phyloP scores from a whole-genome alignment of 106 monocot genomes.

The Acorus gramineus region DNA sequence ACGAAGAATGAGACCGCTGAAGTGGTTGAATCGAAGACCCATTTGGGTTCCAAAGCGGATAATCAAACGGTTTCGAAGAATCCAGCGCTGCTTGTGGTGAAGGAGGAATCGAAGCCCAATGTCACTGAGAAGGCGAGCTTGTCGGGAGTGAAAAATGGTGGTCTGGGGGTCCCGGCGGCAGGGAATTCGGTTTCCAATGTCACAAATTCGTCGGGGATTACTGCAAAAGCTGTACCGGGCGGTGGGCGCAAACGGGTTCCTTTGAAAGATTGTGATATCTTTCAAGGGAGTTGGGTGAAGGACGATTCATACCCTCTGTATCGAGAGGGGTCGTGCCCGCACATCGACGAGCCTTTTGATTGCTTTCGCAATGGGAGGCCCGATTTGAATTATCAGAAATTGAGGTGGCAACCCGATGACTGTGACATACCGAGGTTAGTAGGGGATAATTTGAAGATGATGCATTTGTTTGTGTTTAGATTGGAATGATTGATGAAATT shows the following conservation, averaged over 20 bases:
- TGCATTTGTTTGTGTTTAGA: not conserved
- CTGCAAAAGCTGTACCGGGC: not conserved
- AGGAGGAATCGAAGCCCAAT: no score
- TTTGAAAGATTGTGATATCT: conserved; percentile 48
- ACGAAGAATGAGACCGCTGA: conserved; percentile 10
- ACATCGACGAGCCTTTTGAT: conserved; percentile 69
- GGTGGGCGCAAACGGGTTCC: conserved; percentile 7
- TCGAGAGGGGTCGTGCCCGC: conserved; percentile 60
- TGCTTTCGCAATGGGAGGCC: conserved; percentile 62
- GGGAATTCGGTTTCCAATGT: not conserved
- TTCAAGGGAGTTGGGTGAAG: conserved; percentile 67
- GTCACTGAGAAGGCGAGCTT: no score
- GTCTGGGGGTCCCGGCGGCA: no score
- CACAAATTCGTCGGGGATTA: not conserved
- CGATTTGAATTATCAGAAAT: conserved; percentile 52
- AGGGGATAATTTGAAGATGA: not conserved
- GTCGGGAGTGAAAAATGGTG: no score
- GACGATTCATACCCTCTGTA: conserved; percentile 66
- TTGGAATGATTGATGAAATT: not conserved
- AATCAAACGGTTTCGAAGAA: conserved; percentile 4
- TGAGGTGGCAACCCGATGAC: conserved; percentile 63
- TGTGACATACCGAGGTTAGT: conserved; percentile 69
- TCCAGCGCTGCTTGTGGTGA: not conserved
- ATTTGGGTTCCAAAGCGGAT: not conserved
- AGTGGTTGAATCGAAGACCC: not conserved